A percentile compares a stretch with the other conserved stretches of the same genome.
Evolutionary conservation across 2,329 filamentous ascomycete genomes (phyloP).

Genomic region (Hymenoscyphus fraxineus): DNA sequence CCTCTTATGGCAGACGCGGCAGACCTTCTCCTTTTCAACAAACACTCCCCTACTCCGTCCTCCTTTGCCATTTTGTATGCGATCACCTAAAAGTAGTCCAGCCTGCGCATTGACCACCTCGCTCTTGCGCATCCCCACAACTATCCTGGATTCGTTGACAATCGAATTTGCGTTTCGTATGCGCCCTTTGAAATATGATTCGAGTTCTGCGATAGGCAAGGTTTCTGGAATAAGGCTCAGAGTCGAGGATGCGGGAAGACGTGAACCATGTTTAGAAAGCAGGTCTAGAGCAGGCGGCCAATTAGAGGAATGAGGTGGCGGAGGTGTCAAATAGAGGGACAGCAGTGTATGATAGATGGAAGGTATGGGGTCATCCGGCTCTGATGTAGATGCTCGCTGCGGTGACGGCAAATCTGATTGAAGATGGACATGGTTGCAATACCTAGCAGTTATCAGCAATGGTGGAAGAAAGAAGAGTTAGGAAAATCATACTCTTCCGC

Average conservation of each 20-base stretch:
- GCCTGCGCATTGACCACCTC: conserved; percentile 76
- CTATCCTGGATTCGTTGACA: conserved; percentile 75
- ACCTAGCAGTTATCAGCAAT: conserved; percentile 43
- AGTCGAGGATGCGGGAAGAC: conserved; percentile 82
- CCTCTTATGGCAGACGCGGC: conserved; percentile 88
- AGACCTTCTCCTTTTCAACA: conserved; percentile 83
- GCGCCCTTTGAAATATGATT: conserved; percentile 86
- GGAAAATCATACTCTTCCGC: conserved; percentile 74
- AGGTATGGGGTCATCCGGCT: conserved; percentile 52
- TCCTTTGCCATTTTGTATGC: conserved; percentile 47
- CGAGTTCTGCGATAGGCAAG: conserved; percentile 73
- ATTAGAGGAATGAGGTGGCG: conserved; percentile 65
- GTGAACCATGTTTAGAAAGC: conserved; percentile 87
- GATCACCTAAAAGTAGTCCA: conserved; percentile 68
- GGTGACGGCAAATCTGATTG: conserved; percentile 42
- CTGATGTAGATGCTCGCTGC: conserved; percentile 38
- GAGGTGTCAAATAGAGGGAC: conserved; percentile 81
- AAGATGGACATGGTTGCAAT: conserved; percentile 84
- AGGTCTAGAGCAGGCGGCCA: conserved; percentile 79
- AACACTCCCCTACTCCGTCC: conserved; percentile 67
- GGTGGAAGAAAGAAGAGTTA: background rate
- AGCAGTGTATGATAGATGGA: conserved; percentile 92
- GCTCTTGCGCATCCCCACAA: conserved; percentile 71
- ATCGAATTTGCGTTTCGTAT: conserved; percentile 82
- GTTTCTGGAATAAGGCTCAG: conserved; percentile 79